Percentiles rank a stretch among this genome's conserved stretches.
phyloP scores from a whole-genome alignment of 495 filamentous ascomycete species.

The Xylaria castorea region DNA sequence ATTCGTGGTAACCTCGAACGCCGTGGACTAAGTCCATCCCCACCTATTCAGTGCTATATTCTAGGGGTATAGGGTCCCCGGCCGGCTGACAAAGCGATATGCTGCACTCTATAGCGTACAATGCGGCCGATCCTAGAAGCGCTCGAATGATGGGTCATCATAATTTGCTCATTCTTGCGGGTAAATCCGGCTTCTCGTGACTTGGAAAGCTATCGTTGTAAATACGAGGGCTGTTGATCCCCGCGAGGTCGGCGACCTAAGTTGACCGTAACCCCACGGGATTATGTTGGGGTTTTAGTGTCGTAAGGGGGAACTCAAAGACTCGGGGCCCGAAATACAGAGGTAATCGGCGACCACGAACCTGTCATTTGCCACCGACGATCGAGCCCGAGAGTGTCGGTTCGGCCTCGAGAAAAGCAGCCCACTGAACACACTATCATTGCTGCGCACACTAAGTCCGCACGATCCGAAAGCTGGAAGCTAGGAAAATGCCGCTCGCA shows the following conservation, averaged over 20 bases:
- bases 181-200: background rate
- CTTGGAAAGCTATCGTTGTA: background rate
- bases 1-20: background rate
- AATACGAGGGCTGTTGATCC: background rate
- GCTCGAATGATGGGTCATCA: constrained; percentile 16
- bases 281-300: background rate
- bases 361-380: background rate
- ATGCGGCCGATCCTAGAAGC: background rate
- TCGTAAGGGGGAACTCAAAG: background rate
- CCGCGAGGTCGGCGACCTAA: background rate
- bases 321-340: background rate
- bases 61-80: background rate
- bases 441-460: background rate
- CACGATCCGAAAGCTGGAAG: background rate
- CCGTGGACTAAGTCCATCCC: background rate
- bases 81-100: background rate
- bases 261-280: background rate
- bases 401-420: background rate
- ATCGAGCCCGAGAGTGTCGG: background rate
- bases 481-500: constrained; percentile 1
- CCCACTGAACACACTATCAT: background rate
- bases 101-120: background rate
- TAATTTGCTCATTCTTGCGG: constrained; percentile 10
- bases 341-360: constrained; percentile 14
- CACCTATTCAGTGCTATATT: background rate